These are phyloP conservation scores for Sonneratia caseolaris DNA, from an alignment of 345 rosid genomes.

Conservation along the genomic window DNA sequence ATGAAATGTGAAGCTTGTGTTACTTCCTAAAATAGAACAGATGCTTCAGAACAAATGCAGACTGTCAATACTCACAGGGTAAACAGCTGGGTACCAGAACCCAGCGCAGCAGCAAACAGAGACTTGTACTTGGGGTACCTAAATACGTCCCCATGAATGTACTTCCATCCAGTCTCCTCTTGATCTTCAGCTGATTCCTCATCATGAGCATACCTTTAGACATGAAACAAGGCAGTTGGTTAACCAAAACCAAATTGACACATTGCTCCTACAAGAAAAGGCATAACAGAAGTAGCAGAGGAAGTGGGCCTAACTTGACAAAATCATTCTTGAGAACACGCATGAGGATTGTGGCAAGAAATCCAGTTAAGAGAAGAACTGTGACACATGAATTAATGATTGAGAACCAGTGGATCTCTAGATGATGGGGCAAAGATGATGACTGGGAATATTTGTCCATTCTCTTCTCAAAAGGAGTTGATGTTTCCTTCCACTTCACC, in stretches of 20 bases:
- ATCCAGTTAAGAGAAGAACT: conserved; percentile 44
- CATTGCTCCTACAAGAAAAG: neutral
- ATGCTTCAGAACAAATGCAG: neutral
- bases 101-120: conserved; percentile 37
- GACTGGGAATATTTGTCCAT: conserved; percentile 38
- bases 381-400: conserved; percentile 43
- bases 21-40: neutral
- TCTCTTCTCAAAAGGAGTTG: conserved; percentile 31
- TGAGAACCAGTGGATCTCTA: conserved; percentile 46
- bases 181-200: conserved; percentile 39
- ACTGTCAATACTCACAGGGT: conserved; percentile 27
- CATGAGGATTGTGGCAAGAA: conserved; percentile 44
- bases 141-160: conserved; percentile 41
- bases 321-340: conserved; percentile 45
- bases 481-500: conserved; percentile 43
- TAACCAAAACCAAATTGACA: neutral
- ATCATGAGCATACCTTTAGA: conserved; percentile 34
- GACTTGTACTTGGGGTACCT: conserved; percentile 35
- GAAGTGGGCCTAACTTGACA: conserved; percentile 22
- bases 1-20: neutral
- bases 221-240: neutral
- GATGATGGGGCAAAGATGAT: conserved; percentile 39
- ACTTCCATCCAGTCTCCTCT: conserved; percentile 49
- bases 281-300: neutral
- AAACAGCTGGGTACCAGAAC: conserved; percentile 43